Evolutionary conservation across 371 early-diverging fungal genomes (phyloP).

Genomic region (Mortierella sp.): DNA sequence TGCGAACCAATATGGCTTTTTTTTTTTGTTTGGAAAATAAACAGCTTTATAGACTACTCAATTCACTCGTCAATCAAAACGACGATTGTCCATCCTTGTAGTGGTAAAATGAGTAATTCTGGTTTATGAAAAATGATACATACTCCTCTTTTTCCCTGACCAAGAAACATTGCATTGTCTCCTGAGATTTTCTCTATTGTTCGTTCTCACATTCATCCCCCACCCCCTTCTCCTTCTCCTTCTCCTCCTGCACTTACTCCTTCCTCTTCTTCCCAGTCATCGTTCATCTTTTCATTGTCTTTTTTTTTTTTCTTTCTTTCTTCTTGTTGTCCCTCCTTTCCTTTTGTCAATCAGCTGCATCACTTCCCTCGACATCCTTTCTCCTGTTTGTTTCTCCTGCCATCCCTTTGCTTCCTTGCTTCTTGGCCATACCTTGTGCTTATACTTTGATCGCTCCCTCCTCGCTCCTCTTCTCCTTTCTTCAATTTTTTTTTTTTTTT

Average conservation of each 20-base stretch:
- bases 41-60: too few species aligned
- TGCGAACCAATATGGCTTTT: too few species aligned
- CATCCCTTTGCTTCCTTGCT: slow-evolving; percentile 6
- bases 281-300: background rate
- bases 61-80: too few species aligned
- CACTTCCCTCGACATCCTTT: slow-evolving; percentile 5
- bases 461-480: background rate
- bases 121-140: too few species aligned
- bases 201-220: background rate
- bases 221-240: background rate
- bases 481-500: background rate
- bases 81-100: too few species aligned
- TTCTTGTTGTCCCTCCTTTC: too few species aligned
- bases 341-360: background rate
- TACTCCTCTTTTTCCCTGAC: slow-evolving; percentile 2
- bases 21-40: too few species aligned
- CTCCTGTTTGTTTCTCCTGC: slow-evolving; percentile 10
- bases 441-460: background rate
- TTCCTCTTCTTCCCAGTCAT: slow-evolving; percentile 5
- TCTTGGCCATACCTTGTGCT: background rate
- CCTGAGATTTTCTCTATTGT: slow-evolving; percentile 13
- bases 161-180: background rate
- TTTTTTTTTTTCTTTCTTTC: background rate
- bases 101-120: too few species aligned
- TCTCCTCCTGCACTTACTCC: background rate